Evolutionary conservation across 257 asterid species (phyloP).

Genomic region (Paraleonurus japonicus): DNA sequence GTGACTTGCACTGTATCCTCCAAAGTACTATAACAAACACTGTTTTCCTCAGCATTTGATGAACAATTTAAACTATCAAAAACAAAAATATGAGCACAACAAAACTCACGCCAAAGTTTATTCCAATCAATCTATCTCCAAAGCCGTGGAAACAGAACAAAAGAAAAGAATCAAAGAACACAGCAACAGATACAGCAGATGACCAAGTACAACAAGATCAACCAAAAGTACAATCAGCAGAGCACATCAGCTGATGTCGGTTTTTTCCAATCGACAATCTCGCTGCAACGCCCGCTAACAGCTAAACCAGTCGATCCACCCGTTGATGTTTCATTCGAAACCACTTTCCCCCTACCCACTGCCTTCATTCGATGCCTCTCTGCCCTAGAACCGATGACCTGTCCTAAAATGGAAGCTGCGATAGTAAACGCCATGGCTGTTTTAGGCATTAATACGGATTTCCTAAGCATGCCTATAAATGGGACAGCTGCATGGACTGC

Average conservation of each 20-base stretch:
- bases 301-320: slow-evolving; percentile 11
- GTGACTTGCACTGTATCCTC: not conserved
- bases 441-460: slow-evolving; percentile 81
- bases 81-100: not conserved
- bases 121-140: not conserved
- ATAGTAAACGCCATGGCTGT: slow-evolving; percentile 87
- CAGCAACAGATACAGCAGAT: not conserved
- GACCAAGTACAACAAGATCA: not conserved
- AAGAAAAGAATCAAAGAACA: not conserved
- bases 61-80: not conserved
- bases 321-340: not conserved
- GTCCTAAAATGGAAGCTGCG: slow-evolving; percentile 83
- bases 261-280: slow-evolving; percentile 21
- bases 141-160: not conserved
- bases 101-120: not conserved
- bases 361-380: slow-evolving; percentile 69
- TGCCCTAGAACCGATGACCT: slow-evolving; percentile 87
- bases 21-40: not conserved
- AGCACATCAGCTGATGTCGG: slow-evolving; percentile 20
- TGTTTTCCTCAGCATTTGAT: not conserved
- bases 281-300: slow-evolving; percentile 26
- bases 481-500: slow-evolving; percentile 96
- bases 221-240: slow-evolving; percentile 11
- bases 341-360: slow-evolving; percentile 33
- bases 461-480: slow-evolving; percentile 81